Evolutionary conservation across 805 yeast species (phyloP).

Genomic region (Nadsonia fulvescens): DNA sequence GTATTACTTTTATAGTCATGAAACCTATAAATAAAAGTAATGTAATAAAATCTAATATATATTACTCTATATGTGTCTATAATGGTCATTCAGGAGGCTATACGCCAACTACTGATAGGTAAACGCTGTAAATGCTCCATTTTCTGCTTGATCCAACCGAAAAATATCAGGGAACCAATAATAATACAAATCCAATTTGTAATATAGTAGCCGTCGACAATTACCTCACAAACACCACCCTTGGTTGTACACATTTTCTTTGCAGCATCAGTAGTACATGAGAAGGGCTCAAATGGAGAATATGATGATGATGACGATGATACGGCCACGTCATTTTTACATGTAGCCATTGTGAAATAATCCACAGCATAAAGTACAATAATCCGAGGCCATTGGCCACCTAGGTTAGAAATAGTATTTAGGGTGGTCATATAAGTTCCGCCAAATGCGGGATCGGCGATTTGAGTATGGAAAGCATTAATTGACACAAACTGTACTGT

Average conservation of each 20-base stretch:
- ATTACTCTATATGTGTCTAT: too few species aligned
- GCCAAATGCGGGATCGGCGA: conserved; percentile 90
- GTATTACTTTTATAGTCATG: conserved; percentile 1
- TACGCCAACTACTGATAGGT: conserved; percentile 67
- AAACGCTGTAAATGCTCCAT: conserved; percentile 49
- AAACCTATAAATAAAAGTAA: not conserved
- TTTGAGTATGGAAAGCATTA: conserved; percentile 85
- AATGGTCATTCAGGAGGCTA: conserved; percentile 13
- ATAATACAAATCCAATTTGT: conserved; percentile 57
- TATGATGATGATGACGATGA: conserved; percentile 8
- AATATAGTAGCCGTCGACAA: conserved; percentile 69
- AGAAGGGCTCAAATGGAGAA: conserved; percentile 10
- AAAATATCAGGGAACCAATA: conserved; percentile 47
- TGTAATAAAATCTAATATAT: too few species aligned
- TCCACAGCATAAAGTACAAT: conserved; percentile 68
- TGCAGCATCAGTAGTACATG: conserved; percentile 21
- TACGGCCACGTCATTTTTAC: conserved; percentile 24
- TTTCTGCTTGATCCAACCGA: conserved; percentile 45
- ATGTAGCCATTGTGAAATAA: conserved; percentile 47
- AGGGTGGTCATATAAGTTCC: conserved; percentile 96
- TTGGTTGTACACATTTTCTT: conserved; percentile 32
- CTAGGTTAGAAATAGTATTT: conserved; percentile 80
- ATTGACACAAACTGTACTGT: conserved; percentile 91
- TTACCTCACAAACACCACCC: conserved; percentile 37
- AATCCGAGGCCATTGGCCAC: conserved; percentile 96